Evolutionary conservation across 2,329 filamentous ascomycete species (phyloP), one percentile per base, ranked within the genome.

Genomic region (Diatrype stigma): DNA sequence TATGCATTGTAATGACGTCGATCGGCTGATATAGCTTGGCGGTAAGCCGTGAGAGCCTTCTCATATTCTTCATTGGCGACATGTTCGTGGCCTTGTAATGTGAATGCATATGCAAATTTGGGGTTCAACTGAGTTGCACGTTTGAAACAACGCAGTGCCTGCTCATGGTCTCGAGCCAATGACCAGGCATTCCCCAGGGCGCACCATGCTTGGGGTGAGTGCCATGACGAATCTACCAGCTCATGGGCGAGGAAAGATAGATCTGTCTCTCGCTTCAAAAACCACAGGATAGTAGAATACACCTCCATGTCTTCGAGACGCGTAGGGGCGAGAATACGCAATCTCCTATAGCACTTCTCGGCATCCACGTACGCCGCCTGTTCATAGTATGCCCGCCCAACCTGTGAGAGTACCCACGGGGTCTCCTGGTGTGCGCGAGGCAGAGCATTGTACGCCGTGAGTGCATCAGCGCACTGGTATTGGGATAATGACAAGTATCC

Each of bases 241-340:
- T 95, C 90, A 63, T 97, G 93, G 0, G 93, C 90, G 26, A 99
- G 78, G 70, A 94, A 96, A 1, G 93, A 92, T 21, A 99, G 78
- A 54, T 96, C 90, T 0, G 91, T 89, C 64, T 96, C 93, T 56
- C 89, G 86, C 70, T 96, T 96, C 55, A 96, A 74, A 68, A 96
- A 92, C 94, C 95, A 99, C n/a, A 99, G 79, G n/a, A 96, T 87
- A 1, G 94, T 99, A 14, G 93, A 97, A 71, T 96, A 99, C 34
- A 97, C 86, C 66, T 99, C 94, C 92, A 97, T 96, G 64, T 96
- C 92, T 65, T 96, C 88, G 42, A 95, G 78, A 3, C 90, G 84
- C 1, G 89, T 89, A 1, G 93, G 93, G 12, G 89, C 86, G 59
- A 94, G 78, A 30, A 86, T 81, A 47, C 90, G 85, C 58, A 99